Evolutionary conservation across 352 stramenopile genomes (phyloP).

Genomic region (Pythium scleroteichum): DNA sequence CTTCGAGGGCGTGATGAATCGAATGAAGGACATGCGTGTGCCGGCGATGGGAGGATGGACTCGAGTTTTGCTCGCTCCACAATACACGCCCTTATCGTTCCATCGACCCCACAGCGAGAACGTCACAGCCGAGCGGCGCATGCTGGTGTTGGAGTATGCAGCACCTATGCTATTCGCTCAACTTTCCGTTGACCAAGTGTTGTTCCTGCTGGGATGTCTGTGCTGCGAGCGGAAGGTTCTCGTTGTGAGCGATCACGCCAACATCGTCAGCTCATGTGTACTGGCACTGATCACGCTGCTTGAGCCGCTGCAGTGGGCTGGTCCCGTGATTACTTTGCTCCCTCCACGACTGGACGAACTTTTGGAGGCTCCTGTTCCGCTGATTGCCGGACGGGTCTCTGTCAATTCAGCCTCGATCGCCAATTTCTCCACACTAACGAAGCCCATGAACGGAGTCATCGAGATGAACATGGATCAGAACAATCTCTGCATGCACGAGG

Average conservation of each 20-base stretch:
- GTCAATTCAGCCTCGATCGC: constrained; percentile 43
- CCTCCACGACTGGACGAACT: constrained; percentile 70
- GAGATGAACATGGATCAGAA: constrained; percentile 86
- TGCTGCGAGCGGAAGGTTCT: constrained; percentile 81
- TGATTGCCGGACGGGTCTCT: constrained; percentile 77
- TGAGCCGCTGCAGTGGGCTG: constrained; percentile 70
- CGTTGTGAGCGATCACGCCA: constrained; percentile 74
- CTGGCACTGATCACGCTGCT: constrained; percentile 73
- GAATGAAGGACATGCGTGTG: constrained; percentile 60
- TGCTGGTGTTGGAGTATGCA: constrained; percentile 73
- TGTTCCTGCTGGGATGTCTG: constrained; percentile 73
- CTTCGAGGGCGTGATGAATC: constrained; percentile 64
- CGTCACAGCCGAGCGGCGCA: constrained; percentile 52
- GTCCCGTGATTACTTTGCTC: constrained; percentile 72
- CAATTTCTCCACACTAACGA: constrained; percentile 59
- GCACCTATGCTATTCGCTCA: constrained; percentile 68
- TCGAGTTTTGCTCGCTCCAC: constrained; percentile 53
- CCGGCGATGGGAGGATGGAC: constrained; percentile 79
- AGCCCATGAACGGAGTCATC: constrained; percentile 69
- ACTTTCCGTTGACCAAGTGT: constrained; percentile 75
- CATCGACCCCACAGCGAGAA: constrained; percentile 70
- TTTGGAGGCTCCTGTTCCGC: constrained; percentile 70
- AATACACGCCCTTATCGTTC: constrained; percentile 69
- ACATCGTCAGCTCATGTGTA: constrained; percentile 75
- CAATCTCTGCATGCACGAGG: constrained; percentile 72